phyloP scores from a whole-genome alignment of 306 rosid species.

The Cucumis melo region DNA sequence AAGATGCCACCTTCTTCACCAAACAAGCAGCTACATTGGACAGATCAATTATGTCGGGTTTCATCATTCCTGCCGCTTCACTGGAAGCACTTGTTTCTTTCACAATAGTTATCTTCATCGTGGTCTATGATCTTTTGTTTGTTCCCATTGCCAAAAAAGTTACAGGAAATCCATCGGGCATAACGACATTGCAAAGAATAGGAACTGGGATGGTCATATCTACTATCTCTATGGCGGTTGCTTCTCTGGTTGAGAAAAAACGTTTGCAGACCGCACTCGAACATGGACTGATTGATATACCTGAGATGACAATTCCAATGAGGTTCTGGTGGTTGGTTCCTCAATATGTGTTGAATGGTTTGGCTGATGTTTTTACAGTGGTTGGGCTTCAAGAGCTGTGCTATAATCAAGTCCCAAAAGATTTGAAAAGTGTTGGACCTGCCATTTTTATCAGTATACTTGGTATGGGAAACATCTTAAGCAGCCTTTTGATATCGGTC shows the following conservation, averaged over 20 bases:
- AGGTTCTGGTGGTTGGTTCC: conserved; percentile 70
- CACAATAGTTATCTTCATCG: conserved; percentile 17
- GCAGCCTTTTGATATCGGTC: conserved; percentile 39
- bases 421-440: conserved; percentile 50
- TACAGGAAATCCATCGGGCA: conserved; percentile 43
- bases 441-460: conserved; percentile 45
- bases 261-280: conserved; percentile 42
- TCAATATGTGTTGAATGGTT: conserved; percentile 44
- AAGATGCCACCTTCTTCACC: conserved; percentile 31
- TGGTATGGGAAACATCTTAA: conserved; percentile 57
- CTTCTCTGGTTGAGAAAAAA: conserved; percentile 43
- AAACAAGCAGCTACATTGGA: conserved; percentile 46
- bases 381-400: conserved; percentile 72
- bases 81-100: conserved; percentile 25
- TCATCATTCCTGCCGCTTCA: conserved; percentile 44
- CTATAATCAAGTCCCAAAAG: conserved; percentile 55
- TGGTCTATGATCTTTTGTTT: conserved; percentile 40
- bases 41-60: conserved; percentile 26
- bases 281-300: conserved; percentile 31
- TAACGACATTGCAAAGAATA: conserved; percentile 54
- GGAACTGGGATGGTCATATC: conserved; percentile 50
- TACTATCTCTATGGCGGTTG: conserved; percentile 19
- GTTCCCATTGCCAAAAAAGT: conserved; percentile 38
- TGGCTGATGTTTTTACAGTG: conserved; percentile 42
- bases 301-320: conserved; percentile 43